Evolutionary conservation across 495 filamentous ascomycete genomes (phyloP).

Genomic region (Annulohypoxylon stygium): DNA sequence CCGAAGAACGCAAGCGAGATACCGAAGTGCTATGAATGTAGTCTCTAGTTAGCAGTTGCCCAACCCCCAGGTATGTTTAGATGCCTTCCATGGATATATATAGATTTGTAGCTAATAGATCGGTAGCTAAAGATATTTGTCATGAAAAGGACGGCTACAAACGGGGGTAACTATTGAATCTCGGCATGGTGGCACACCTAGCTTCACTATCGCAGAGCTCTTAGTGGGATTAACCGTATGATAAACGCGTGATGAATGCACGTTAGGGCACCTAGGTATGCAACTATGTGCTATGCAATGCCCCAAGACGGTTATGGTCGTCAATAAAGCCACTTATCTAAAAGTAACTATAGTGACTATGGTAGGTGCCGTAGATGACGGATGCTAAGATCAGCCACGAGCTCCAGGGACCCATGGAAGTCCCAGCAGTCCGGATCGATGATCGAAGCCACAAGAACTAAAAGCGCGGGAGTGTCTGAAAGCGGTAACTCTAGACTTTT

Average conservation of each 20-base stretch:
- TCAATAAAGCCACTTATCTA: constrained; percentile 13
- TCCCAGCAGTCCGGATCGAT: constrained; percentile 44
- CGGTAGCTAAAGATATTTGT: not conserved
- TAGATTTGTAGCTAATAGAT: not conserved
- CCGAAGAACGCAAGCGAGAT: constrained; percentile 16
- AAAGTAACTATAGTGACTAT: constrained; percentile 7
- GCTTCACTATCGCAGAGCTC: not conserved
- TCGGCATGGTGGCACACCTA: constrained; percentile 3
- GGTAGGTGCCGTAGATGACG: constrained; percentile 18
- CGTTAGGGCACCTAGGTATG: no score
- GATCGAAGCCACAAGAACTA: constrained; percentile 36
- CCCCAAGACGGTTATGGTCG: not conserved
- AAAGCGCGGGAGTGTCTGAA: constrained; percentile 28
- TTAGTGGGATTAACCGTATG: constrained; percentile 20
- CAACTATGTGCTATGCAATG: not conserved
- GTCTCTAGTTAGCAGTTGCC: not conserved
- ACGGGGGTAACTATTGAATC: not conserved
- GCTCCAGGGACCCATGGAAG: constrained; percentile 42
- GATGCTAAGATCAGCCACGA: constrained; percentile 37
- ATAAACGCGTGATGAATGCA: not conserved
- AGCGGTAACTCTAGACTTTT: constrained; percentile 26
- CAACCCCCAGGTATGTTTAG: not conserved
- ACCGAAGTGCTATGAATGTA: not conserved
- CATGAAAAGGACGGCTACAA: not conserved
- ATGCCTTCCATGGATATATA: not conserved